Evolutionary conservation across 73 alveolate genomes (phyloP).

Genomic region (Tetrahymena borealis): DNA sequence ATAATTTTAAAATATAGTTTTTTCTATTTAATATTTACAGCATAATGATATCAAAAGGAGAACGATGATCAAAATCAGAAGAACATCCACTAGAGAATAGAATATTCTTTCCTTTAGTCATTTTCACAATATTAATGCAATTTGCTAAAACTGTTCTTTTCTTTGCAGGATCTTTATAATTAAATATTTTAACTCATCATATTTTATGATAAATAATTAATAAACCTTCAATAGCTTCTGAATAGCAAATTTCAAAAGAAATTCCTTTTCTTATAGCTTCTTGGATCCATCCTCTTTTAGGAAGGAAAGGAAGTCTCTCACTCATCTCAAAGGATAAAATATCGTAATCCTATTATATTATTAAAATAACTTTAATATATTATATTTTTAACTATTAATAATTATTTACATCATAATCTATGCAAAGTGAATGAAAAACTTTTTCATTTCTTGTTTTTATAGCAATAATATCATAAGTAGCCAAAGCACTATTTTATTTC

Average conservation of each 20-base stretch:
- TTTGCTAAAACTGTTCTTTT: background rate
- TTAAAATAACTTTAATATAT: background rate
- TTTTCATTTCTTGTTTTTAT: background rate
- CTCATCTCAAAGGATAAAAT: background rate
- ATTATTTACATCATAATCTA: background rate
- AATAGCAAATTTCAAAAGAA: background rate
- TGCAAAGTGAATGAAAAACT: background rate
- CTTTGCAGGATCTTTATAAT: background rate
- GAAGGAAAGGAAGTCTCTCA: background rate
- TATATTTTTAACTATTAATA: background rate
- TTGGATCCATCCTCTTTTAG: background rate
- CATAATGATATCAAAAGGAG: background rate
- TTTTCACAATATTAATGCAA: background rate
- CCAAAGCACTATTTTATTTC: background rate
- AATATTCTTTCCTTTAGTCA: background rate
- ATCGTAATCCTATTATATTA: background rate
- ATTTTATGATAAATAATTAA: background rate
- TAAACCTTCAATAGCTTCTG: background rate
- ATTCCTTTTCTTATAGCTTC: background rate
- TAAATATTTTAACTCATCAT: background rate
- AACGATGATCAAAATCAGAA: background rate
- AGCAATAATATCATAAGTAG: background rate
- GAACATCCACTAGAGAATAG: background rate
- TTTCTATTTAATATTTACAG: background rate
- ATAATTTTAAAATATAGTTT: background rate